phyloP scores from a whole-genome alignment of 1,284 basidiomycete genomes.

The Puccinia sorghi region DNA sequence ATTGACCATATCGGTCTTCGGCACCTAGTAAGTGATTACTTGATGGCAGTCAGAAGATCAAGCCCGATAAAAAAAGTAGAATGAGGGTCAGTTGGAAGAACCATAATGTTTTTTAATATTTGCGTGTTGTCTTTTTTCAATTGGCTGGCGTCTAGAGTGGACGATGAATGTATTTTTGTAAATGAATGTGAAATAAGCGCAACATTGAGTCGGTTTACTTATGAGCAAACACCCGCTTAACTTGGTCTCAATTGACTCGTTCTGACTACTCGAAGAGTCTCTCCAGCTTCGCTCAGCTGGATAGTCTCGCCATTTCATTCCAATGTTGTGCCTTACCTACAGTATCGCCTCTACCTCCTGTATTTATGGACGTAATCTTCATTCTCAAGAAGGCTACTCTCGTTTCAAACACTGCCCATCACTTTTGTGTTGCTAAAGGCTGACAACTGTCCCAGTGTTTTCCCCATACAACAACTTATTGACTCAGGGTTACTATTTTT shows the following conservation, averaged over 20 bases:
- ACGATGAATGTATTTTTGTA: conserved; percentile 26
- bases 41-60: not conserved
- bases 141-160: not conserved
- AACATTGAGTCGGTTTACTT: conserved; percentile 51
- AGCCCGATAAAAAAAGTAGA: not conserved
- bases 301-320: too few relatives aligned
- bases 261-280: not conserved
- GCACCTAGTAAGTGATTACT: not conserved
- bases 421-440: too few relatives aligned
- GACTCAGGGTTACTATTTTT: too few relatives aligned
- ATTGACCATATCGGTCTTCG: not conserved
- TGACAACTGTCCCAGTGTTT: too few relatives aligned
- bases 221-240: too few relatives aligned
- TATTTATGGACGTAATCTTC: not conserved
- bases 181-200: conserved; percentile 46
- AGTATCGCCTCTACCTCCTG: too few relatives aligned
- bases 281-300: not conserved
- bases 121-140: conserved; percentile 4
- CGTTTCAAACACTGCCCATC: too few relatives aligned
- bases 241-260: not conserved
- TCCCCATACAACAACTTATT: too few relatives aligned
- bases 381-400: too few relatives aligned
- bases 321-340: too few relatives aligned
- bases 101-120: not conserved
- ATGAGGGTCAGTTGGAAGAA: not conserved